Conservation (phyloP, 768 basidiomycete species). For the Suillus discolor region DNA sequence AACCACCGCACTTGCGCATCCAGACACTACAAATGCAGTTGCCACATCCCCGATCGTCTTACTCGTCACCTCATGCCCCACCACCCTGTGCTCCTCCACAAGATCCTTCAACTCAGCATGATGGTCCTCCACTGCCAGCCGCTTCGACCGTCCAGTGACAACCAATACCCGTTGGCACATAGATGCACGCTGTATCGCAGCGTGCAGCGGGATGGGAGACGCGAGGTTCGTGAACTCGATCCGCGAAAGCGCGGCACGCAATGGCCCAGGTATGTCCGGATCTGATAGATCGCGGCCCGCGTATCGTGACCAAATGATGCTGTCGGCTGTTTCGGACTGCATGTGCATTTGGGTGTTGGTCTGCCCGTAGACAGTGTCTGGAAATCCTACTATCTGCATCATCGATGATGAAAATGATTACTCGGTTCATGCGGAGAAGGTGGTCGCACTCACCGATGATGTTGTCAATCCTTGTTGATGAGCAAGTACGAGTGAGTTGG, state of each 20-base stretch:
- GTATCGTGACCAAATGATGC: slow-evolving; percentile 71
- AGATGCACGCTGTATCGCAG: slow-evolving; percentile 43
- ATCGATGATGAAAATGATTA: neutral
- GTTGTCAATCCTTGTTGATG: slow-evolving; percentile 42
- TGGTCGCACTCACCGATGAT: slow-evolving; percentile 43
- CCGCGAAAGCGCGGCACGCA: slow-evolving; percentile 47
- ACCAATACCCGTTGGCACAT: slow-evolving; percentile 51
- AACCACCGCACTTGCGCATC: slow-evolving; percentile 51
- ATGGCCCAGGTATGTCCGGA: slow-evolving; percentile 10
- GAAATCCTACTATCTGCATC: slow-evolving; percentile 40
- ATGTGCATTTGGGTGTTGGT: slow-evolving; percentile 64
- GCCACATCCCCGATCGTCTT: slow-evolving; percentile 90
- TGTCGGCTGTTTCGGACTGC: slow-evolving; percentile 85
- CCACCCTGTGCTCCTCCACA: slow-evolving; percentile 42
- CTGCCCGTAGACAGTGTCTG: slow-evolving; percentile 73
- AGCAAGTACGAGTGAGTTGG: slow-evolving; percentile 15
- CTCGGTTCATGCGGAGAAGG: neutral
- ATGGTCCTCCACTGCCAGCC: slow-evolving; percentile 76
- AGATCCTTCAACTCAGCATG: slow-evolving; percentile 67
- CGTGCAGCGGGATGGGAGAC: slow-evolving; percentile 63
- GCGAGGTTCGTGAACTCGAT: slow-evolving; percentile 62
- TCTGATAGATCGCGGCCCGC: slow-evolving; percentile 26
- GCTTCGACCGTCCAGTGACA: slow-evolving; percentile 72
- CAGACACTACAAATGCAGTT: slow-evolving; percentile 71
- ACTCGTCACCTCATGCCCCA: slow-evolving; percentile 42